These are phyloP conservation scores for apple (Malus domestica) DNA, from an alignment of 306 rosid species.

Conservation along the genomic window DNA sequence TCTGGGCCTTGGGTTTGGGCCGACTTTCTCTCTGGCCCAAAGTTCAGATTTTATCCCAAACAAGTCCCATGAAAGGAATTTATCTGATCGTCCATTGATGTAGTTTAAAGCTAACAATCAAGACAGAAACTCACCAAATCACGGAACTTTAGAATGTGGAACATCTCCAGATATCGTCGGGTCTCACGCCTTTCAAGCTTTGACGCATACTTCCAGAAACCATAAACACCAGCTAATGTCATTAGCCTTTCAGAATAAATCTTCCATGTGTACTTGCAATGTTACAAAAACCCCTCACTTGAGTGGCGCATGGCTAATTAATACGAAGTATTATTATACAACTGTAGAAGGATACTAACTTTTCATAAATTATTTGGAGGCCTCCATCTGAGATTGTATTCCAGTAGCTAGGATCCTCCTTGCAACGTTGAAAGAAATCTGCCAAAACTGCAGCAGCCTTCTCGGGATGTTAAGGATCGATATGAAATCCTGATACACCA, in stretches of 20 bases:
- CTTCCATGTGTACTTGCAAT: constrained; percentile 82
- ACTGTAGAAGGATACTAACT: constrained; percentile 23
- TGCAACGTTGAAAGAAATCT: constrained; percentile 57
- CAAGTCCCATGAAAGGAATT: not conserved
- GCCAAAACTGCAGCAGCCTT: constrained; percentile 44
- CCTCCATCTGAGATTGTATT: constrained; percentile 66
- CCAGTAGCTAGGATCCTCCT: constrained; percentile 73
- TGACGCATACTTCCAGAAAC: constrained; percentile 93
- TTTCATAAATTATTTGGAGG: constrained; percentile 73
- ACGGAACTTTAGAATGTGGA: constrained; percentile 89
- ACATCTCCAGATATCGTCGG: constrained; percentile 88
- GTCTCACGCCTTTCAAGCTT: constrained; percentile 87
- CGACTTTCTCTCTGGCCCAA: too few species aligned
- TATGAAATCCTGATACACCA: constrained; percentile 78
- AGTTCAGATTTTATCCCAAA: too few species aligned
- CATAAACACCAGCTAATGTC: constrained; percentile 88
- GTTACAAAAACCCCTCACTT: constrained; percentile 1
- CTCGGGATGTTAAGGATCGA: constrained; percentile 91
- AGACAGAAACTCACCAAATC: constrained; percentile 55
- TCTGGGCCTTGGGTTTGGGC: too few species aligned
- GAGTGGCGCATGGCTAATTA: not conserved
- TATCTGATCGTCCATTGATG: not conserved
- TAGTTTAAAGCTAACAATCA: not conserved
- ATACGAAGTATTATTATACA: not conserved
- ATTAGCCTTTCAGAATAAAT: constrained; percentile 84